A percentile compares a stretch with the other conserved stretches of the same genome.
These are phyloP conservation scores for Clonostachys solani DNA, from an alignment of 2,329 filamentous ascomycete species.

Conservation along the genomic window DNA sequence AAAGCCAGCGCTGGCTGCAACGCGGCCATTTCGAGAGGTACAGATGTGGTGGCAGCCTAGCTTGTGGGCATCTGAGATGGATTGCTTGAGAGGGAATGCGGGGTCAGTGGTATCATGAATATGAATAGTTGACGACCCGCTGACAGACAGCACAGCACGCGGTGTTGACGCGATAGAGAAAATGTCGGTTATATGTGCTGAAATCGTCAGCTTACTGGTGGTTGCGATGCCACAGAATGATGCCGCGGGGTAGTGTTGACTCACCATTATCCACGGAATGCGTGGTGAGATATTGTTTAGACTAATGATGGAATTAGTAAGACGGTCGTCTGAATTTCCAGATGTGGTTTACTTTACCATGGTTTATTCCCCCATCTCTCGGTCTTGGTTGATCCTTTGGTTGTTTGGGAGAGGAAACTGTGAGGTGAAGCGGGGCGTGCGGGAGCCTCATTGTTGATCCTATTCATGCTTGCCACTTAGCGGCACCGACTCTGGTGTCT, in stretches of 20 bases:
- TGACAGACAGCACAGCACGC: slow-evolving; percentile 73
- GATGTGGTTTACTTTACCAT: background rate
- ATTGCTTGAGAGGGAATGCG: slow-evolving; percentile 74
- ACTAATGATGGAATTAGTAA: slow-evolving; percentile 48
- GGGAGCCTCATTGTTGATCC: too few species aligned
- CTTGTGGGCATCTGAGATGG: slow-evolving; percentile 74
- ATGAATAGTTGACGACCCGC: slow-evolving; percentile 77
- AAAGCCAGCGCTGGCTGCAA: slow-evolving; percentile 82
- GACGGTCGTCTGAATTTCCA: background rate
- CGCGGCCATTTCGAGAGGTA: slow-evolving; percentile 62
- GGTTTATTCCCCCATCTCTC: background rate
- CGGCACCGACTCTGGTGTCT: too few species aligned
- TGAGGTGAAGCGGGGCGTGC: background rate
- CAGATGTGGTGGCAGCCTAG: slow-evolving; percentile 89
- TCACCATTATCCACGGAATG: slow-evolving; percentile 85
- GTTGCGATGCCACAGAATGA: slow-evolving; percentile 3
- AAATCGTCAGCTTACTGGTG: slow-evolving; percentile 9
- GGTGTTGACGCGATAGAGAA: slow-evolving; percentile 77
- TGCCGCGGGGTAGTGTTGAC: slow-evolving; percentile 20
- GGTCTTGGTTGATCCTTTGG: background rate
- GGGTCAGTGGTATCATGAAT: slow-evolving; percentile 71
- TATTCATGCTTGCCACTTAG: too few species aligned
- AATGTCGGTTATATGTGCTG: slow-evolving; percentile 80
- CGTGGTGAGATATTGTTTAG: slow-evolving; percentile 95
- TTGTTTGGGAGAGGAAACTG: background rate